Evolutionary conservation across 371 early-diverging fungal species (phyloP), one percentile per base, ranked within the genome.

Genomic region (Syncephalastrum monosporum): DNA sequence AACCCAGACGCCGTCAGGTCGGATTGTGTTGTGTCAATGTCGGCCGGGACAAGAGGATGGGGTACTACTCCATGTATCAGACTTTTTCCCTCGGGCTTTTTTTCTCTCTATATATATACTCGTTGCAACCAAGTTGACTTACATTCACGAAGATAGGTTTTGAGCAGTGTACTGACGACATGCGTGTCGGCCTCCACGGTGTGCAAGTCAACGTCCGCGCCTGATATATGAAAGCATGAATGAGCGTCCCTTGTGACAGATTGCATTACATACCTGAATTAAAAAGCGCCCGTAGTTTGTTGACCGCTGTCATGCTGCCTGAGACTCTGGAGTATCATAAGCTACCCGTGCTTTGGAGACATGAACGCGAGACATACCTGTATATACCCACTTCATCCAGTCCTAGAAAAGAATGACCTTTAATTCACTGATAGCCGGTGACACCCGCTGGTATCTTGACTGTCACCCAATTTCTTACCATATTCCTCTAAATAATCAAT

Each of bases 91-190:
- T 33, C 38, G n/a, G n/a, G n/a, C n/a, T 33, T 0, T 33, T 6
- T 29, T 4, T 29, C 0, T 29, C 29, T 29, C 29, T 2, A 0
- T 29, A 29, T 29, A 7, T 29, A 4, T 7, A 4, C 3, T 1
- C 4, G 10, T 33, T 21, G 23, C 14, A 50, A 24, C 17, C 10
- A 21, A 15, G 1, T 10, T 2, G 21, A 49, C 74, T 72, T 80
- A 84, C 86, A 63, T 74, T 92, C 92, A 44, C 94, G 76, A 21
- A 93, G 63, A 61, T 85, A 93, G 60, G 89, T 82, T 60, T 92
- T 93, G n/a, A 93, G 73, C 19, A 93, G 66, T 2, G 91, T 84
- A n/a, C 91, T 84, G 14, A 92, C 87, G 15, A 84, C 90, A 61
- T 93, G 92, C 1, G 90, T 85, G 58, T 92, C 92, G 42, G 86